A percentile compares a stretch with the other conserved stretches of the same genome.
phyloP scores from a whole-genome alignment of 2,329 filamentous ascomycete species.

The Phialophora macrospora region DNA sequence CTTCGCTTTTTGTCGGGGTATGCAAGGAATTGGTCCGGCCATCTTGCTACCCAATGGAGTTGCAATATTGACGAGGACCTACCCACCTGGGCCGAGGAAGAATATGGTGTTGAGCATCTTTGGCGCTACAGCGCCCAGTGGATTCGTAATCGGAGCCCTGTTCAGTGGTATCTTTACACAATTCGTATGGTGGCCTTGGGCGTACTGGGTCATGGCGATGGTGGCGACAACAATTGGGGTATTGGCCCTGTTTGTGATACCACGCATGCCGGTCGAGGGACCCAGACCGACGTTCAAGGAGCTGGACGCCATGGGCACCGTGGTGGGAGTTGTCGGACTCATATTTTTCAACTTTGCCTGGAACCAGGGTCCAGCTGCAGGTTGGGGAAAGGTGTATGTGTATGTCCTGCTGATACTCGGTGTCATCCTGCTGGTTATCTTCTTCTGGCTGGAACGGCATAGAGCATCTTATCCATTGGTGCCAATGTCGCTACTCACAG shows the following conservation, averaged over 20 bases:
- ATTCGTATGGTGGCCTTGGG: conserved; percentile 58
- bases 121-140: conserved; percentile 52
- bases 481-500: conserved; percentile 40
- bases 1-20: conserved; percentile 45
- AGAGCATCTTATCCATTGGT: neutral
- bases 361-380: neutral
- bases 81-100: neutral
- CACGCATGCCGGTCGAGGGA: neutral
- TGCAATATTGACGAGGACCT: neutral
- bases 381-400: neutral
- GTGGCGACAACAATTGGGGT: conserved; percentile 44
- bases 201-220: conserved; percentile 55
- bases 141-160: conserved; percentile 50
- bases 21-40: conserved; percentile 57
- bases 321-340: neutral
- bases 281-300: neutral
- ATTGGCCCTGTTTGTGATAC: neutral
- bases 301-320: neutral
- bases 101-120: neutral
- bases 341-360: neutral
- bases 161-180: conserved; percentile 49
- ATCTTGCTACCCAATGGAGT: conserved; percentile 55
- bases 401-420: neutral
- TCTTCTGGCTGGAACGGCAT: neutral
- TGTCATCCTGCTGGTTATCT: neutral